phyloP scores from a whole-genome alignment of 495 filamentous ascomycete species.

The Terfezia boudieri region DNA sequence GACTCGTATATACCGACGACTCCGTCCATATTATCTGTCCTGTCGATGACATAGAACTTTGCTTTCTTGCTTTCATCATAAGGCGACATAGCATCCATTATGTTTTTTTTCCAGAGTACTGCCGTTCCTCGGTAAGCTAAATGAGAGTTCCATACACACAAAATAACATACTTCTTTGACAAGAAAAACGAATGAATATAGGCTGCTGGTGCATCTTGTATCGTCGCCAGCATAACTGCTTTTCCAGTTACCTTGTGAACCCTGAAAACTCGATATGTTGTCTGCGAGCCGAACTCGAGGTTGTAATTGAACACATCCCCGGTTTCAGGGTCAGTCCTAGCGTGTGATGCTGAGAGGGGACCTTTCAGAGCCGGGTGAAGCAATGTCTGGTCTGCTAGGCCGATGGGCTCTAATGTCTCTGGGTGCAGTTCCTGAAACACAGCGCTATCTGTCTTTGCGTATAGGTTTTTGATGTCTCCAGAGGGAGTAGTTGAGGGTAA shows the following conservation, averaged over 20 bases:
- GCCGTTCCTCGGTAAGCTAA: slow-evolving; percentile 26
- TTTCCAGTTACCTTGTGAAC: slow-evolving; percentile 36
- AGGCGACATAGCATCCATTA: slow-evolving; percentile 31
- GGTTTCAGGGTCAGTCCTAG: slow-evolving; percentile 43
- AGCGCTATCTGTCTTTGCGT: slow-evolving; percentile 37
- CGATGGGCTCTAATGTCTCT: slow-evolving; percentile 46
- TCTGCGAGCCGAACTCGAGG: slow-evolving; percentile 25
- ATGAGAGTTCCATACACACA: slow-evolving; percentile 41
- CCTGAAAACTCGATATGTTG: slow-evolving; percentile 43
- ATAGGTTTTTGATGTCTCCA: slow-evolving; percentile 27
- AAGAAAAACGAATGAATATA: slow-evolving; percentile 60
- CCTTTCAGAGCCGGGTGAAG: slow-evolving; percentile 48
- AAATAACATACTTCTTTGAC: slow-evolving; percentile 38
- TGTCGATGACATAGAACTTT: slow-evolving; percentile 50
- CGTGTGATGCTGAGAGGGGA: slow-evolving; percentile 39
- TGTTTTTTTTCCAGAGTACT: slow-evolving; percentile 33
- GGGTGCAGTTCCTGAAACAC: slow-evolving; percentile 39
- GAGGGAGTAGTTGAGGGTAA: slow-evolving; percentile 12
- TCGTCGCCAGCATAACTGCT: slow-evolving; percentile 47
- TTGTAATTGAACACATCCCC: slow-evolving; percentile 68
- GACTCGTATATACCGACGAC: slow-evolving; percentile 18
- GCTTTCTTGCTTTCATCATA: slow-evolving; percentile 27
- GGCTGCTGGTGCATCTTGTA: slow-evolving; percentile 29
- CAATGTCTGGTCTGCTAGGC: slow-evolving; percentile 29
- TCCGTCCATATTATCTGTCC: slow-evolving; percentile 15